A percentile compares a stretch with the other conserved stretches of the same genome.
Evolutionary conservation across 768 basidiomycete species (phyloP).

Genomic region (Hirschioporus abietinus): DNA sequence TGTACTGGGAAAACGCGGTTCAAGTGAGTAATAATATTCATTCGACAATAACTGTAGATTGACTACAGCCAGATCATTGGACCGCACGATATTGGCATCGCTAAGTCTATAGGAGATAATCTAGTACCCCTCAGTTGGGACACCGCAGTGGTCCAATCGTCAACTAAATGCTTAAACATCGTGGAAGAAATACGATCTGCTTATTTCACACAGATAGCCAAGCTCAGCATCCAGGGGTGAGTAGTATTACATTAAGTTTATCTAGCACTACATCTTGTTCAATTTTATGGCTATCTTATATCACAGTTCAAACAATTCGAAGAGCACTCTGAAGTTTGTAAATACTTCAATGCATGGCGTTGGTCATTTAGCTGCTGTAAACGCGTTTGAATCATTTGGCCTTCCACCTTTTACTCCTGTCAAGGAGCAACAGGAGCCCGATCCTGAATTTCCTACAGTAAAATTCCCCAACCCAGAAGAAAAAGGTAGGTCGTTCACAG

Average conservation of each 20-base stretch:
- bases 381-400: slow-evolving; percentile 54
- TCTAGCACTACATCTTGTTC: slow-evolving; percentile 1
- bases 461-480: slow-evolving; percentile 89
- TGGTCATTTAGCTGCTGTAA: slow-evolving; percentile 55
- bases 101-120: slow-evolving; percentile 55
- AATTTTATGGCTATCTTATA: slow-evolving; percentile 17
- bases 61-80: slow-evolving; percentile 59
- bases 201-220: slow-evolving; percentile 45
- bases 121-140: slow-evolving; percentile 49
- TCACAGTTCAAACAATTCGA: slow-evolving; percentile 32
- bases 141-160: slow-evolving; percentile 28
- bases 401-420: slow-evolving; percentile 59
- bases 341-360: slow-evolving; percentile 94
- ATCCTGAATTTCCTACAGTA: slow-evolving; percentile 85
- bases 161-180: slow-evolving; percentile 44
- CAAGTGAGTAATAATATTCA: slow-evolving; percentile 42
- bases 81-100: slow-evolving; percentile 79
- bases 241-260: slow-evolving; percentile 16
- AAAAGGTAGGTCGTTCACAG: slow-evolving; percentile 45
- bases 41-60: slow-evolving; percentile 9
- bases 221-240: slow-evolving; percentile 24
- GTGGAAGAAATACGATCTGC: slow-evolving; percentile 53
- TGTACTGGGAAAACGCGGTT: slow-evolving; percentile 87
- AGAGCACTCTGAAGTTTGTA: slow-evolving; percentile 52
- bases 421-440: slow-evolving; percentile 59